phyloP scores from a whole-genome alignment of 139 green algal species.

The Micromonas pusilla region DNA sequence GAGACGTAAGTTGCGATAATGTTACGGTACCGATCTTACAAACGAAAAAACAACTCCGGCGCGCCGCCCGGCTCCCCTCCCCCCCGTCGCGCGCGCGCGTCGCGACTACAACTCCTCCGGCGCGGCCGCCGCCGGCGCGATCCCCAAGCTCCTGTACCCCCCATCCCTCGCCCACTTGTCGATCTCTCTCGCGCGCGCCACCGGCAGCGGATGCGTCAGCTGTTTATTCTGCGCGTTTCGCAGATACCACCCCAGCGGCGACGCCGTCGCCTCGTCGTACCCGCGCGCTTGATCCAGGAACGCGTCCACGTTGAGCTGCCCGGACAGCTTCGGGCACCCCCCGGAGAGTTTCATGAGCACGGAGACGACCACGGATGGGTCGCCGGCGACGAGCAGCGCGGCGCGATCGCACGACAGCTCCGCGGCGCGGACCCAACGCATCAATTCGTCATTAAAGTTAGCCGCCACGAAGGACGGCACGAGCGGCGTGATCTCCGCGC shows the following conservation, averaged over 20 bases:
- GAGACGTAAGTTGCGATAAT: too few species aligned
- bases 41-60: too few species aligned
- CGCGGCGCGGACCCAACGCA: constrained; percentile 60
- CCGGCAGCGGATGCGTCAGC: constrained; percentile 42
- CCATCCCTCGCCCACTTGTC: constrained; percentile 33
- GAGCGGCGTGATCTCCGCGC: constrained; percentile 49
- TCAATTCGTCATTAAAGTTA: constrained; percentile 21
- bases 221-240: constrained; percentile 36
- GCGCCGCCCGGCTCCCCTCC: too few species aligned
- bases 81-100: too few species aligned
- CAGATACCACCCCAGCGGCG: constrained; percentile 36
- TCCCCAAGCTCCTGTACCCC: constrained; percentile 20
- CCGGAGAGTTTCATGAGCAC: constrained; percentile 94
- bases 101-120: not conserved
- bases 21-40: too few species aligned
- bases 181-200: constrained; percentile 40
- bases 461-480: not conserved
- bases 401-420: constrained; percentile 94
- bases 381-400: constrained; percentile 81
- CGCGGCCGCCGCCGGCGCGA: not conserved
- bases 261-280: constrained; percentile 41
- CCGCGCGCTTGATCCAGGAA: constrained; percentile 72
- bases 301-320: constrained; percentile 86
- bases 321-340: constrained; percentile 62
- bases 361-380: constrained; percentile 58